Evolutionary conservation across 202 grass and related monocot species (phyloP).

Genomic region (Eragrostis tef): DNA sequence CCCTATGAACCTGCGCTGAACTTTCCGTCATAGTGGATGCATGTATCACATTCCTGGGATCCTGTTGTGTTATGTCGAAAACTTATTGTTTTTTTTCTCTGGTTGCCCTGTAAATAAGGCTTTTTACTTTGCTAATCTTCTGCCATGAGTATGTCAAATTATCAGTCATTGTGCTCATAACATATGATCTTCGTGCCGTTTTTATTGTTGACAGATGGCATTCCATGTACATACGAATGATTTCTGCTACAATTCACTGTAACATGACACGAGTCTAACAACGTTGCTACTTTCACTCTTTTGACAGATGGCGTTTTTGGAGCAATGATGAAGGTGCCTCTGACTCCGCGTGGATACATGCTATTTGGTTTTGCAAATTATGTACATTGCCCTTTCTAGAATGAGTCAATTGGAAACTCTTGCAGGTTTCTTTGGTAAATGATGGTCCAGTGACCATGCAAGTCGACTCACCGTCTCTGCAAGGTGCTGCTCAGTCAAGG

Average conservation of each 20-base stretch:
- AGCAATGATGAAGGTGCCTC: conserved; percentile 93
- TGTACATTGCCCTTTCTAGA: conserved; percentile 7
- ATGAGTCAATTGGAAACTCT: conserved; percentile 30
- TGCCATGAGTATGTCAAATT: conserved; percentile 1
- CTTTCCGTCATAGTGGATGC: too few species aligned
- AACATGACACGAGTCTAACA: conserved; percentile 27
- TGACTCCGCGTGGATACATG: conserved; percentile 12
- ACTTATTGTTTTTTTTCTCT: neutral
- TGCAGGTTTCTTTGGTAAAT: conserved; percentile 90
- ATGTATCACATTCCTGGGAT: too few species aligned
- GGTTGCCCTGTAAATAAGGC: neutral
- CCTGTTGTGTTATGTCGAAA: neutral
- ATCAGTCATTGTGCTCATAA: neutral
- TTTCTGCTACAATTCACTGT: conserved; percentile 2
- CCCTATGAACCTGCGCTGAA: too few species aligned
- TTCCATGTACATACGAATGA: conserved; percentile 15
- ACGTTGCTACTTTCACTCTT: conserved; percentile 4
- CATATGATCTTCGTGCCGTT: neutral
- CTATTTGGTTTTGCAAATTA: conserved; percentile 19
- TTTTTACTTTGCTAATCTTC: neutral
- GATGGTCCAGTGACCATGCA: conserved; percentile 98
- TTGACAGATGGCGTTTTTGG: conserved; percentile 88
- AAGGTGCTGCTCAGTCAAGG: conserved; percentile 66
- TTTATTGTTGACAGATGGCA: neutral
- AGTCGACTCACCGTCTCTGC: conserved; percentile 65